Conservation (phyloP, 441 rosid species). For the Mallotus repandus region DNA sequence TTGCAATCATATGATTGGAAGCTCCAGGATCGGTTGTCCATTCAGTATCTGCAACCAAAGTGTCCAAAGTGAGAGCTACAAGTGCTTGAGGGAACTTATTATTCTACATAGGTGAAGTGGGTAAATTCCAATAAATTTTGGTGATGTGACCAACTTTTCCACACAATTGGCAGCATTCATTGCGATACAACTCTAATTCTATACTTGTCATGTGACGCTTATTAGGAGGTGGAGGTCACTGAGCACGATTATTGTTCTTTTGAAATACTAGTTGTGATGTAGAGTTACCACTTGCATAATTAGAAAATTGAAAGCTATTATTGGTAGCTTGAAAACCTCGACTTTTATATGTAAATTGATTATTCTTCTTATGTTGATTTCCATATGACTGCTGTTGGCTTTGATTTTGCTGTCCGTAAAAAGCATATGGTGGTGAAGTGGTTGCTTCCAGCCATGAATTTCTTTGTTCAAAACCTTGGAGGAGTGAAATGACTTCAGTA, state of each 20-base stretch:
- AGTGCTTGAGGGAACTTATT: not conserved
- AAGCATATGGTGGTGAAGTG: no score
- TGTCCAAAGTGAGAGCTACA: not conserved
- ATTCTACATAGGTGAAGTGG: not conserved
- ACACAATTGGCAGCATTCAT: not conserved
- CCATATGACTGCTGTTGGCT: no score
- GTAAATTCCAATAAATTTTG: constrained; percentile 4
- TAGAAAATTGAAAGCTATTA: not conserved
- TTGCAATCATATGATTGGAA: constrained; percentile 1
- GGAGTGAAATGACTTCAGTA: no score
- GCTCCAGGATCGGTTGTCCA: not conserved
- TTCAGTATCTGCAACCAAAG: not conserved
- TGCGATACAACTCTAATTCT: not conserved
- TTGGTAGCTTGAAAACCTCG: not conserved
- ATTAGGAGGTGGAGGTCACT: constrained; percentile 6
- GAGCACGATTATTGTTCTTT: not conserved
- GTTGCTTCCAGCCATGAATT: no score
- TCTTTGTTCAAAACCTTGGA: no score
- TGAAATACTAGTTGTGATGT: not conserved
- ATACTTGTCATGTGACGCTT: not conserved
- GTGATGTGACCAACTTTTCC: not conserved
- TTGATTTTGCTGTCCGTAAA: no score
- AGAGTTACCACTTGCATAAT: not conserved
- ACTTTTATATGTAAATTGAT: constrained; percentile 11
- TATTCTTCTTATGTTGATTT: not conserved